These are phyloP conservation scores for Protea cynaroides DNA, from an alignment of 164 flowering plant genomes.

Conservation along the genomic window DNA sequence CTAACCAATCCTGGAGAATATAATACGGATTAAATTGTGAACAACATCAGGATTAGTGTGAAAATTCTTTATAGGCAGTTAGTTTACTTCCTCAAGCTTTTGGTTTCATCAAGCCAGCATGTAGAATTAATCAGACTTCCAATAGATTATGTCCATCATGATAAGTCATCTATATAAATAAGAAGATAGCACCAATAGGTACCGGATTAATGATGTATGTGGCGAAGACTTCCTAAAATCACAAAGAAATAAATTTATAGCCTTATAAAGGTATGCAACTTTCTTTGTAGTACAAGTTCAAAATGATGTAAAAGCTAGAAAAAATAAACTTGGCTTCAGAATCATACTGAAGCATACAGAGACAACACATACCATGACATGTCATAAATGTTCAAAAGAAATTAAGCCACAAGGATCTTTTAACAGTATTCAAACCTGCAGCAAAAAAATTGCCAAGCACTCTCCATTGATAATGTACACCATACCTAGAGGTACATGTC, in stretches of 20 bases:
- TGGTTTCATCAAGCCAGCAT: background rate
- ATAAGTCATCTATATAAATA: constrained; percentile 2
- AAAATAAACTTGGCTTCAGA: background rate
- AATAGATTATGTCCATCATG: background rate
- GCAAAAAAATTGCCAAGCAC: too few relatives aligned
- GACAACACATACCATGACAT: too few relatives aligned
- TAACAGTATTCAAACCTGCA: too few relatives aligned
- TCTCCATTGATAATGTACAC: too few relatives aligned
- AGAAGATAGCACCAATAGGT: background rate
- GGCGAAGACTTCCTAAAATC: constrained; percentile 14
- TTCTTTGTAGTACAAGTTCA: background rate
- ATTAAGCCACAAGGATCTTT: too few relatives aligned
- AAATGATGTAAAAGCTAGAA: background rate
- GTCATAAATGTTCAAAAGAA: too few relatives aligned
- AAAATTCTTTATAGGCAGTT: background rate
- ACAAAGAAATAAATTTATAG: background rate
- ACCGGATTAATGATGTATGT: constrained; percentile 15
- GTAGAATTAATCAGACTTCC: background rate
- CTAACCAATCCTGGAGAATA: background rate
- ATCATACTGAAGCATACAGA: too few relatives aligned
- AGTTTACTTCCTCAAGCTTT: background rate
- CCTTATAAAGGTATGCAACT: background rate
- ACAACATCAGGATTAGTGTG: background rate
- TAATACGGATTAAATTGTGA: background rate
- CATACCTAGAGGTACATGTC: too few relatives aligned